Evolutionary conservation across 2,329 filamentous ascomycete genomes (phyloP), one percentile per base, ranked within the genome.

Genomic region (Chrysosporium keratinophilum): DNA sequence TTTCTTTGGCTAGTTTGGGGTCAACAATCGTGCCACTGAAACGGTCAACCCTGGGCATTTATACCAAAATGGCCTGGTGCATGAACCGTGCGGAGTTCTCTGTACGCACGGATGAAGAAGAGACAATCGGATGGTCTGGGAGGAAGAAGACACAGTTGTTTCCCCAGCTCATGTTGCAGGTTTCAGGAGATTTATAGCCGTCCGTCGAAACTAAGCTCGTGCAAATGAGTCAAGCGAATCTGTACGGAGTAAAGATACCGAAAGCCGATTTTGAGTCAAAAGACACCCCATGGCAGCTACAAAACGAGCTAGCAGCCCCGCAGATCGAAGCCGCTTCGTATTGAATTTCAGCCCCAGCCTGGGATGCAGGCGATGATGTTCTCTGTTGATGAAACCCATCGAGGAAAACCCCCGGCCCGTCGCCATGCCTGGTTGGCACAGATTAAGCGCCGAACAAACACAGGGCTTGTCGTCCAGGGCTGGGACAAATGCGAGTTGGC

Each of bases 401-500:
- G n/a, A 20, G 17, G 23, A n/a, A n/a, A 2, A 19, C 11, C 19
- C 19, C 23, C 23, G 20, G 39, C 9, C 12, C 23, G 4, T 10
- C 9, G 20, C 15, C 19, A 9, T 9, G 11, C 31, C 35, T 51
- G 40, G 17, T 51, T 51, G 40, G 49, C 15, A 28, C 15, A 15
- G 17, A 23, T 28, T 51, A 51, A 44, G 49, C 49, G 49, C 39
- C 49, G 41, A 39, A 23, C 40, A 43, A n/a, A 14, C 23, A 11
- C 39, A 44, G 11, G 49, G 23, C 23, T 37, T 51, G 28, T 9
- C 7, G 7, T 15, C 5, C 15, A 43, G 28, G 19, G 23, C 23
- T n/a, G 19, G n/a, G 19, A 15, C 14, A 15, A 47, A 31, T 47
- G 28, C 3, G 19, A 4, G 12, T n/a, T 45, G 42, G 31, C 12